Conservation (phyloP, 225 moss, liverwort and hornwort species). For the Antitrichia curtipendula region DNA sequence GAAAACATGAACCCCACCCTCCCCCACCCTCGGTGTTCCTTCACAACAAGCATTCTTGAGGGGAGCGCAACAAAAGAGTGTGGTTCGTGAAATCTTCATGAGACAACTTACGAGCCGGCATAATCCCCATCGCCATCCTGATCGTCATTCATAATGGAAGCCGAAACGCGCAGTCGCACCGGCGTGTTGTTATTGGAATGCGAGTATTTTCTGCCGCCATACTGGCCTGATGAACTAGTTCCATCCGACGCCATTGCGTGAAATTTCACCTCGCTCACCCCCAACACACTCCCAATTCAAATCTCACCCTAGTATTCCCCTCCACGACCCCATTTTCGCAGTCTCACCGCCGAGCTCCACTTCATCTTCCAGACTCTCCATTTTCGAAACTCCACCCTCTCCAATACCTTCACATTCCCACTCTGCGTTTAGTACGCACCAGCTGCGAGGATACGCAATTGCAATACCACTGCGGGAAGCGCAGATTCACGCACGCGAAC, state of each 20-base stretch:
- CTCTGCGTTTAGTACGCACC: not conserved
- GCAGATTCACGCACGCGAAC: not conserved
- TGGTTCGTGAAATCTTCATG: not conserved
- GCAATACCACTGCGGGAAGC: not conserved
- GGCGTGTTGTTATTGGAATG: slow-evolving; percentile 68
- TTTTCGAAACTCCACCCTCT: not conserved
- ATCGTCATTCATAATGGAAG: slow-evolving; percentile 62
- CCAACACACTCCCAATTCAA: not conserved
- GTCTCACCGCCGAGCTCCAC: not conserved
- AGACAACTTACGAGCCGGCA: slow-evolving; percentile 54
- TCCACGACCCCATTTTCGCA: slow-evolving; percentile 8
- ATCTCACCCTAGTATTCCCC: not conserved
- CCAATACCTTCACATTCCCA: slow-evolving; percentile 1
- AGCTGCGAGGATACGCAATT: not conserved
- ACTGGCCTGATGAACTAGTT: slow-evolving; percentile 48
- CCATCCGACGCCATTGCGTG: slow-evolving; percentile 26
- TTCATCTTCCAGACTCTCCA: slow-evolving; percentile 14
- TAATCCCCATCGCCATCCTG: slow-evolving; percentile 67
- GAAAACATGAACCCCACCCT: not conserved
- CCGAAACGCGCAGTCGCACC: slow-evolving; percentile 48
- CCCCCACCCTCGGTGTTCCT: not conserved
- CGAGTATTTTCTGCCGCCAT: slow-evolving; percentile 60
- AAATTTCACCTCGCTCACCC: not conserved
- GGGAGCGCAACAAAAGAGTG: not conserved
- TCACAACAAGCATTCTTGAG: not conserved